phyloP scores from a whole-genome alignment of 2,329 filamentous ascomycete genomes.

The Trichoderma sp. region DNA sequence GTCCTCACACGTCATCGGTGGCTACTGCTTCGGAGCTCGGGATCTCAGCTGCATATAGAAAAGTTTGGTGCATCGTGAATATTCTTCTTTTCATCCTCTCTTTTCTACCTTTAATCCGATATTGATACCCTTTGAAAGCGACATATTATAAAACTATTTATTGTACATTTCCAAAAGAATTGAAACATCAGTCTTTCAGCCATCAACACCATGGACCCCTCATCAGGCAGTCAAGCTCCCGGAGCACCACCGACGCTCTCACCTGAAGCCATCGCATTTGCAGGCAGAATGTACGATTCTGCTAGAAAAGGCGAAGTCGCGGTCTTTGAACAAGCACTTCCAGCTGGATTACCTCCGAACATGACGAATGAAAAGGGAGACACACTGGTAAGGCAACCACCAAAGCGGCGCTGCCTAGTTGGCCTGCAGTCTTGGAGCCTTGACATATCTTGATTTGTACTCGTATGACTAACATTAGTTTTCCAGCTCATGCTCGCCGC shows the following conservation, averaged over 20 bases:
- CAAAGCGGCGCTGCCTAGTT: neutral
- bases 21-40: slow-evolving; percentile 9
- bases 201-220: slow-evolving; percentile 10
- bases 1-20: slow-evolving; percentile 12
- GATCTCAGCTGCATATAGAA: neutral
- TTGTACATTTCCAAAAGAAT: neutral
- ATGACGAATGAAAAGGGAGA: slow-evolving; percentile 73
- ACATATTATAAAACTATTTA: neutral
- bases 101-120: neutral
- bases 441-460: neutral
- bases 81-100: neutral
- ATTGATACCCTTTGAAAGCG: neutral
- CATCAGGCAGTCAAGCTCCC: neutral
- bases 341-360: slow-evolving; percentile 64
- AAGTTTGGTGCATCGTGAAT: neutral
- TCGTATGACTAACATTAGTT: neutral
- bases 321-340: slow-evolving; percentile 61
- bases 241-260: slow-evolving; percentile 41
- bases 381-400: slow-evolving; percentile 51
- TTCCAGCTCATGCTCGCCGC: slow-evolving; percentile 67
- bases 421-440: neutral
- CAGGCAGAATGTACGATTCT: slow-evolving; percentile 64
- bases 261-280: slow-evolving; percentile 64
- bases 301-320: slow-evolving; percentile 59
- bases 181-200: no score